Evolutionary conservation across 257 asterid genomes (phyloP).

Genomic region (Jacaranda mimosifolia): DNA sequence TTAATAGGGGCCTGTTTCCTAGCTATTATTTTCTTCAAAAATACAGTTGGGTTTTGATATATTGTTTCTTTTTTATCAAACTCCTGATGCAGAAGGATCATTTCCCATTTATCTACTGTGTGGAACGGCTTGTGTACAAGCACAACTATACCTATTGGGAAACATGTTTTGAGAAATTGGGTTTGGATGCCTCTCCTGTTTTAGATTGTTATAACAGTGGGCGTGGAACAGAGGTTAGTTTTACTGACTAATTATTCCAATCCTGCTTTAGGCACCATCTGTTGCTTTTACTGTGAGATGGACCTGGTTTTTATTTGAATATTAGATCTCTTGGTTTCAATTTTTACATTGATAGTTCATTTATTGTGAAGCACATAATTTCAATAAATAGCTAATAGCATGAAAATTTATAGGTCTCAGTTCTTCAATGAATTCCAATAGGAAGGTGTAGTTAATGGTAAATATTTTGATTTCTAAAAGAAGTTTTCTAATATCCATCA

Average conservation of each 20-base stretch:
- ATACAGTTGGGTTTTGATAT: not conserved
- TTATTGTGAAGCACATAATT: constrained; percentile 1
- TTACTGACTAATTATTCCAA: constrained; percentile 12
- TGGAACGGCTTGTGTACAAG: constrained; percentile 75
- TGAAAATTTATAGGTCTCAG: constrained; percentile 2
- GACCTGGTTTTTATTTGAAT: constrained; percentile 19
- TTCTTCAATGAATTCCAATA: not conserved
- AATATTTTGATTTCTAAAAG: not conserved
- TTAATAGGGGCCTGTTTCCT: not conserved
- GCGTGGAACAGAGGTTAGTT: constrained; percentile 76
- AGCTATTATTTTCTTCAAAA: constrained; percentile 1
- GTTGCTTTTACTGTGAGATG: not conserved
- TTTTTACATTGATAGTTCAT: not conserved
- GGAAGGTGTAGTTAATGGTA: not conserved
- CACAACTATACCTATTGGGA: constrained; percentile 76
- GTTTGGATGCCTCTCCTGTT: constrained; percentile 74
- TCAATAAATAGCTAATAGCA: not conserved
- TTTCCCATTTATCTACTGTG: constrained; percentile 86
- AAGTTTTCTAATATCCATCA: not conserved
- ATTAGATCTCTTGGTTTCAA: not conserved
- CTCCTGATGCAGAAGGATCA: constrained; percentile 70
- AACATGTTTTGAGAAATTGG: constrained; percentile 76
- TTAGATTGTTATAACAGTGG: constrained; percentile 59
- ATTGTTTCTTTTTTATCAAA: constrained; percentile 17
- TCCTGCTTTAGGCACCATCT: not conserved